Evolutionary conservation across 495 filamentous ascomycete species (phyloP).

Genomic region (Neurospora sp.): DNA sequence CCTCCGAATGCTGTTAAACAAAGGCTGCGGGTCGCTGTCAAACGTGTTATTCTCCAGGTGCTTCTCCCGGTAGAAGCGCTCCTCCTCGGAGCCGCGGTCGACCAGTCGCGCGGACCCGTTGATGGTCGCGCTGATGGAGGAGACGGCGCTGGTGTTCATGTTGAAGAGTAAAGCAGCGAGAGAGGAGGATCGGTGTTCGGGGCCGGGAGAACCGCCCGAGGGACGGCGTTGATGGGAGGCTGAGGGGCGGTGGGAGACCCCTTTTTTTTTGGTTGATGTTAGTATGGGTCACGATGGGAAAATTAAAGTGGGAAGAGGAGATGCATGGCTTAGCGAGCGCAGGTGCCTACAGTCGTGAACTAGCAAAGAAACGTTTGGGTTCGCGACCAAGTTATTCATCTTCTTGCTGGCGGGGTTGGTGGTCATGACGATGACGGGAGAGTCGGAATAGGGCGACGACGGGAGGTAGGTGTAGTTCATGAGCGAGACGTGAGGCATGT

Average conservation of each 20-base stretch:
- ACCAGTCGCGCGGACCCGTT: conserved; percentile 72
- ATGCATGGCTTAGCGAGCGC: neutral
- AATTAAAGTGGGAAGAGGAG: neutral
- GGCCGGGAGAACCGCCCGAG: conserved; percentile 51
- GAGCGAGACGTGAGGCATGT: conserved; percentile 85
- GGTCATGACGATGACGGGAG: conserved; percentile 83
- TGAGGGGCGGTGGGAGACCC: conserved; percentile 85
- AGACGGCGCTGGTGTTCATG: conserved; percentile 77
- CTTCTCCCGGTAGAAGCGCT: conserved; percentile 63
- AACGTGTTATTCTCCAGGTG: conserved; percentile 94
- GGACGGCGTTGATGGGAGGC: conserved; percentile 54
- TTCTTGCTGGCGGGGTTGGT: conserved; percentile 83
- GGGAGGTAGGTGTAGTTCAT: conserved; percentile 99
- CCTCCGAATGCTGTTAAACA: conserved; percentile 34
- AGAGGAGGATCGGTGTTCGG: conserved; percentile 48
- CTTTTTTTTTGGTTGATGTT: conserved; percentile 9
- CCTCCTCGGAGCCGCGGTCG: conserved; percentile 61
- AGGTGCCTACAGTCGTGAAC: conserved; percentile 78
- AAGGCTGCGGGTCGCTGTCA: conserved; percentile 32
- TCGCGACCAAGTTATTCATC: conserved; percentile 72
- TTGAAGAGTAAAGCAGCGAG: conserved; percentile 76
- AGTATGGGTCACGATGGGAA: too few relatives aligned
- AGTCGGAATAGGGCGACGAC: conserved; percentile 57
- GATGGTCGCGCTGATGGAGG: conserved; percentile 87
- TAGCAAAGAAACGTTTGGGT: conserved; percentile 86